Evolutionary conservation across 768 basidiomycete genomes (phyloP).

Genomic region (Hygrophorus pudorinus): DNA sequence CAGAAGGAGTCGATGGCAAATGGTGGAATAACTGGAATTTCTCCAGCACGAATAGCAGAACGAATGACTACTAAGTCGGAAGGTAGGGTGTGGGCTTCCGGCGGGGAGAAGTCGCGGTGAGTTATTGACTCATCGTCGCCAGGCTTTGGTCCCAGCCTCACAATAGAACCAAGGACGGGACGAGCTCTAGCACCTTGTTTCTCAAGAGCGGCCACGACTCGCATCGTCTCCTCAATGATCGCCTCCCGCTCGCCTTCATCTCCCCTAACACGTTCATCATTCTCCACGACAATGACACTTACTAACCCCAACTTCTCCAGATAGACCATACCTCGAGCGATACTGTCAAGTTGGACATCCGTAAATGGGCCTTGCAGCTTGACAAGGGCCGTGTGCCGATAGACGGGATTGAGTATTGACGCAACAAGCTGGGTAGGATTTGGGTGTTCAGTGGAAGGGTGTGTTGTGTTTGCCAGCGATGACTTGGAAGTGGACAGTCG

Average conservation of each 20-base stretch:
- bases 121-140: constrained; percentile 23
- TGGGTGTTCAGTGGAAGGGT: constrained; percentile 23
- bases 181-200: constrained; percentile 79
- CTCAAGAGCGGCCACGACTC: constrained; percentile 75
- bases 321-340: constrained; percentile 88
- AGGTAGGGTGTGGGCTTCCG: constrained; percentile 73
- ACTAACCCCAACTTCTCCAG: constrained; percentile 93
- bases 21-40: constrained; percentile 93
- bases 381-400: constrained; percentile 84
- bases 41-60: constrained; percentile 83
- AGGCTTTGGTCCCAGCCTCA: constrained; percentile 74
- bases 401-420: constrained; percentile 77
- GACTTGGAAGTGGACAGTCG: constrained; percentile 18
- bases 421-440: constrained; percentile 49
- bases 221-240: constrained; percentile 74
- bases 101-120: constrained; percentile 30
- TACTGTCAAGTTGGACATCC: constrained; percentile 87
- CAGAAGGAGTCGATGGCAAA: constrained; percentile 89
- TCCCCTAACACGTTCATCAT: constrained; percentile 63
- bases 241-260: constrained; percentile 57
- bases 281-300: constrained; percentile 90
- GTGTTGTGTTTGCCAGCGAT: constrained; percentile 22
- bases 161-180: constrained; percentile 80
- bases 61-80: constrained; percentile 77
- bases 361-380: constrained; percentile 96